Percentiles rank a stretch among this genome's conserved stretches.
Evolutionary conservation across 2,329 filamentous ascomycete genomes (phyloP).

Genomic region (Endocalyx cinctus): DNA sequence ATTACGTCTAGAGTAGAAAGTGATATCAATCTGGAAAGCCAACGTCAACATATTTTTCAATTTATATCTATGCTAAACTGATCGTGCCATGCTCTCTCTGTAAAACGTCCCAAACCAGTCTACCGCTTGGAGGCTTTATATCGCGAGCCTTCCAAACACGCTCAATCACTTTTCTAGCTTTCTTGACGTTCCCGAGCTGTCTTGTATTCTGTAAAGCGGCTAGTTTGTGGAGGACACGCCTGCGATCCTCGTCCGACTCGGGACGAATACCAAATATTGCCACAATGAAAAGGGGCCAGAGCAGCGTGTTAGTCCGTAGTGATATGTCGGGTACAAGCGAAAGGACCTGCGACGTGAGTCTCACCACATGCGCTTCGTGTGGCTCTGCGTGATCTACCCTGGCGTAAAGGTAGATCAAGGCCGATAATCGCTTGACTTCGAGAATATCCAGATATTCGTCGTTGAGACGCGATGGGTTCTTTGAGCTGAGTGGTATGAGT

Average conservation of each 20-base stretch:
- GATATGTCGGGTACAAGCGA: slow-evolving; percentile 18
- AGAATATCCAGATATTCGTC: slow-evolving; percentile 11
- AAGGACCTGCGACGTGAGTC: slow-evolving; percentile 18
- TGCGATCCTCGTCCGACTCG: slow-evolving; percentile 21
- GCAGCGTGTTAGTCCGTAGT: slow-evolving; percentile 20
- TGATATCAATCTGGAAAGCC: too few relatives aligned
- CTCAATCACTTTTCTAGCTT: slow-evolving; percentile 24
- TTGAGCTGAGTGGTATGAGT: slow-evolving; percentile 10
- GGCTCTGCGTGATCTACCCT: slow-evolving; percentile 21
- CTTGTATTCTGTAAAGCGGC: slow-evolving; percentile 22
- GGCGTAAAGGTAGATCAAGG: slow-evolving; percentile 24
- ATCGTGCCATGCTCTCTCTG: slow-evolving; percentile 15
- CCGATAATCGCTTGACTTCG: slow-evolving; percentile 22
- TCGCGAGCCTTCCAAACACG: slow-evolving; percentile 27
- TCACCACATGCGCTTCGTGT: slow-evolving; percentile 16
- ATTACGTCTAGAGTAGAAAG: too few relatives aligned
- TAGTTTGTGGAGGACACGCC: slow-evolving; percentile 16
- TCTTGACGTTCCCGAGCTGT: slow-evolving; percentile 26
- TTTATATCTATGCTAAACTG: slow-evolving; percentile 19
- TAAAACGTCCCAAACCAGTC: slow-evolving; percentile 11
- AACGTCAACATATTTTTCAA: too few relatives aligned
- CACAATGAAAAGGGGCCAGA: slow-evolving; percentile 27
- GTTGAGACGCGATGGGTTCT: slow-evolving; percentile 4
- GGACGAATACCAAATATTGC: slow-evolving; percentile 23
- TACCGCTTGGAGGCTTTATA: slow-evolving; percentile 8